Evolutionary conservation across 1,139 yeast species (phyloP), one percentile per base, ranked within the genome.

Genomic region (Diutina pseudorugosa): DNA sequence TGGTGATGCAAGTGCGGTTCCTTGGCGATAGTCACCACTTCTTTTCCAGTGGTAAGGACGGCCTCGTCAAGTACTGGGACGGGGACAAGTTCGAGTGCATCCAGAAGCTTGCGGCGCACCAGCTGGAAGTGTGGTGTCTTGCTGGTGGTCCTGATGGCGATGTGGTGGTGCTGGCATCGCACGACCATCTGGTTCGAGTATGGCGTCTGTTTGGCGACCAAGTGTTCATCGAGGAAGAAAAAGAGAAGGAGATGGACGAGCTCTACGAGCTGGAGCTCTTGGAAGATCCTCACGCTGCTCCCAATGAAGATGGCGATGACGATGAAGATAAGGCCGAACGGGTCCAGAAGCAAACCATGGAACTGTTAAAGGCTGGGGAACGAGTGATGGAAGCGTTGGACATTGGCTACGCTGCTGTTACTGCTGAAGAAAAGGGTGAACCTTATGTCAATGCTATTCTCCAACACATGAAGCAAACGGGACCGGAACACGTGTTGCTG

Each of bases 191-290:
- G 60, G 82, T 93, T 52, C 76, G 98, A 64, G 69, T 90, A 21
- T 93, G 98, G 98, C 79, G 78, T 57, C 91, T 89, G 63, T 87
- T 95, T 4, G 94, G 86, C 55, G 98, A 93, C 65, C 94, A 93
- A 60, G 91, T 93, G 23, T 93, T 93, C 67, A 69, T 94, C 56
- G 97, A 93, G 65, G 99, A 93, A 74, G 98, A 93, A 69, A 77
- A 93, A 55, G 99, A 94, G 64, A 88, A 85, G 66, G 98, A 93
- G 65, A 75, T 90, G 78, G 98, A 93, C 64, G 96, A 91, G 65
- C 70, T 84, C 56, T 89, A 91, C 63, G 98, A 93, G 64, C 76
- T 77, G 23, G 86, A 87, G 11, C 70, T 91, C 52, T 72, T 89
- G 52, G 80, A 79, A 23, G 81, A 89, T 6, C 68, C 88, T 53